phyloP scores from a whole-genome alignment of 1,139 yeast species.

The Yamadazyma taylorii region DNA sequence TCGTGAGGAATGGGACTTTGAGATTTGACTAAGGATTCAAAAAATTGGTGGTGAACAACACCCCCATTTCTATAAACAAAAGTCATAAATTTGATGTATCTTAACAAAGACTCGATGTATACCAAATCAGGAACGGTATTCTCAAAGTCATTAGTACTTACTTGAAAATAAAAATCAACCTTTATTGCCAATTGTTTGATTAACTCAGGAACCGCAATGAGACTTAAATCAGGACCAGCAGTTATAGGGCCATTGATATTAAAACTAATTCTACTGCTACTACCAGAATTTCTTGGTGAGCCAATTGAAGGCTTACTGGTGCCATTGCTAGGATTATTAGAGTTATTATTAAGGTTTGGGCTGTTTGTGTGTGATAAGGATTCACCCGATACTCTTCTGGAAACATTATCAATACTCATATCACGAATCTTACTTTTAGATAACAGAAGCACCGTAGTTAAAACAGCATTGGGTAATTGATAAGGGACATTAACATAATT shows the following conservation, averaged over 20 bases:
- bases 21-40: conserved; percentile 31
- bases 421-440: conserved; percentile 24
- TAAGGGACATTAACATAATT: conserved; percentile 59
- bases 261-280: conserved; percentile 23
- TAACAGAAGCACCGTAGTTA: conserved; percentile 27
- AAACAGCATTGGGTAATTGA: conserved; percentile 51
- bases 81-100: conserved; percentile 64
- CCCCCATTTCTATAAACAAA: conserved; percentile 49
- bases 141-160: conserved; percentile 59
- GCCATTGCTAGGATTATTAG: conserved; percentile 7
- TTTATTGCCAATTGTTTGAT: conserved; percentile 47
- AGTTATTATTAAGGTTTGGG: conserved; percentile 3
- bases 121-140: conserved; percentile 85
- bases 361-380: conserved; percentile 10
- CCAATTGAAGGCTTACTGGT: too few species aligned
- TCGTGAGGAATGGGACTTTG: conserved; percentile 8
- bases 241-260: conserved; percentile 9
- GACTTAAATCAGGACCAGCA: conserved; percentile 26
- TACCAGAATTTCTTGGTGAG: conserved; percentile 38
- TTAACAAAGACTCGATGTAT: conserved; percentile 67
- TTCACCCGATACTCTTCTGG: conserved; percentile 23
- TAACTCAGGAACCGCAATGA: conserved; percentile 46
- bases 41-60: conserved; percentile 43
- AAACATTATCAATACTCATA: conserved; percentile 17
- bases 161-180: conserved; percentile 56